Evolutionary conservation across 345 rosid species (phyloP).

Genomic region (Euphorbia peplus): DNA sequence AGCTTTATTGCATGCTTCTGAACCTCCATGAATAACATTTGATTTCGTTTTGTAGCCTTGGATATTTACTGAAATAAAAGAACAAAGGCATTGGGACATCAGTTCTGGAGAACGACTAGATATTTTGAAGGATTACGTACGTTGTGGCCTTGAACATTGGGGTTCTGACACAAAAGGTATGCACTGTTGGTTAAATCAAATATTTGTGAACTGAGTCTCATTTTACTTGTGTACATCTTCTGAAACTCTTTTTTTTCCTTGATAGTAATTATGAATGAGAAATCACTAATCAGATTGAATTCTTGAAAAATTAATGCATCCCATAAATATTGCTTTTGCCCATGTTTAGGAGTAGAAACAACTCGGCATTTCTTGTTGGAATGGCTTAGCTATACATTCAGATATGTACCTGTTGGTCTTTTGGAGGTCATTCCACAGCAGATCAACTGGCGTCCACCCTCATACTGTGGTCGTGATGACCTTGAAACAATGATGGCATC

Average conservation of each 20-base stretch:
- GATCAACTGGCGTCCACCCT: conserved; percentile 92
- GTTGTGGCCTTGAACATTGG: conserved; percentile 89
- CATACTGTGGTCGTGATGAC: conserved; percentile 86
- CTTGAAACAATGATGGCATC: conserved; percentile 96
- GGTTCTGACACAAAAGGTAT: conserved; percentile 90
- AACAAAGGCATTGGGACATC: conserved; percentile 96
- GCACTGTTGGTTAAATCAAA: background rate
- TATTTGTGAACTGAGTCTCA: background rate
- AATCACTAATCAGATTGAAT: background rate
- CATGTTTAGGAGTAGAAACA: conserved; percentile 69
- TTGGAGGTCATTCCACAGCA: conserved; percentile 77
- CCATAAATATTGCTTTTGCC: background rate
- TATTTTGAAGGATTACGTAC: conserved; percentile 78
- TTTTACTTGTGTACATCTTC: background rate
- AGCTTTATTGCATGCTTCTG: conserved; percentile 1
- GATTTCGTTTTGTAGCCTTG: conserved; percentile 65
- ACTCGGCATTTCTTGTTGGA: conserved; percentile 92
- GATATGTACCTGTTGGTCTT: conserved; percentile 86
- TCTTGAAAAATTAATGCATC: background rate
- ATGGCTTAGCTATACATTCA: conserved; percentile 83
- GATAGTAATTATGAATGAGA: background rate
- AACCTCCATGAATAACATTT: conserved; percentile 1
- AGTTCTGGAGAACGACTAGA: conserved; percentile 73
- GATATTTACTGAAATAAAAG: conserved; percentile 96
- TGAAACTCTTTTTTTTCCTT: background rate